Base-by-base conservation (phyloP, 2,329 filamentous ascomycete species). In the Colletotrichum sp. region DNA sequence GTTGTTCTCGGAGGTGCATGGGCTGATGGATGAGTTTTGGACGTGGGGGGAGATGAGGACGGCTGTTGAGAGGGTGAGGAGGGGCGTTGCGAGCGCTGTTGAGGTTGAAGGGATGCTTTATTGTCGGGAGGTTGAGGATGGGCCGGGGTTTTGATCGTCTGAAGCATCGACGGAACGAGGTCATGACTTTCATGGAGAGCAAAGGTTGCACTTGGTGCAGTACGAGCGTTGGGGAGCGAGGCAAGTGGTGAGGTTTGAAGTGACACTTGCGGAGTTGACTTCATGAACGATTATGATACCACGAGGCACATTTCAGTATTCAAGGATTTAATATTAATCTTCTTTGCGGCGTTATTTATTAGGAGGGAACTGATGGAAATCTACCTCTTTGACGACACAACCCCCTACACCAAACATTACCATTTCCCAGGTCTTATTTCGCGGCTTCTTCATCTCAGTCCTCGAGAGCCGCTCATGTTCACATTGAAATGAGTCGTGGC, bases 21-120 rank as follows among this genome's bases (percentile, higher is more conserved):
- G 73, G 39, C 30, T 75, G 43, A 36, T 68, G 64, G 73, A 75
- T 55, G 73, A 75, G 8, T 75, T 64, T n/a, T 75, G 73, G 73
- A 75, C 73, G 5, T 75, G 73, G 73, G 73, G 73, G 6, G 73
- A 75, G 70, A 10, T 68, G 70, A 68, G 34, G 21, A 4, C 13
- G n/a, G 73, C 73, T 4, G 36, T 75, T 4, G 59, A 68, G 6
- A 68, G 48, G 64, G 73, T 75, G 13, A 73, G 34, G 59, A 75
- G 16, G 43, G 32, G 4, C 26, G 12, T 65, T n/a, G 36, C 55
- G 43, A 43, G 64, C 6, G n/a, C 43, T 34, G 21, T 48, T 6
- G 70, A 75, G 32, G 30, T 75, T 9, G 70, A 73, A 7, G 73
- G 73, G 13, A 21, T 73, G 34, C 34, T 75, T 26, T 75, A 75